Evolutionary conservation across 140 eudicot species (phyloP).

Genomic region (Oenanthe javanica): DNA sequence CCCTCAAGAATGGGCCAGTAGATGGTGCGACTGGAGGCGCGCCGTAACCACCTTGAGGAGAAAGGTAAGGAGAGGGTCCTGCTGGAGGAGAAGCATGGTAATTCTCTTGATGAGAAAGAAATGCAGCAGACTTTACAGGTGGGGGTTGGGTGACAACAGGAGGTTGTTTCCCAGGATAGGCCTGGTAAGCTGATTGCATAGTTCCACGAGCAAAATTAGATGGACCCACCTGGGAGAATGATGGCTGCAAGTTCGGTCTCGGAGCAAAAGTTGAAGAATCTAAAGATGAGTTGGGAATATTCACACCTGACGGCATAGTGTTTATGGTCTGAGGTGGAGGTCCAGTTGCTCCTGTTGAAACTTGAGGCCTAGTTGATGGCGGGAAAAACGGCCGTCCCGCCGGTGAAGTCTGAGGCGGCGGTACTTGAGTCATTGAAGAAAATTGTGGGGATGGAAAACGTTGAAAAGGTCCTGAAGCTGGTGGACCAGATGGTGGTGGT

Average conservation of each 20-base stretch:
- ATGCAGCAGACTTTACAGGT: slow-evolving; percentile 34
- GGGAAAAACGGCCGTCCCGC: slow-evolving; percentile 44
- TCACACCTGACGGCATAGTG: slow-evolving; percentile 26
- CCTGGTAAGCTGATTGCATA: slow-evolving; percentile 44
- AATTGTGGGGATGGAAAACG: slow-evolving; percentile 57
- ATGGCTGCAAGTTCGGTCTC: slow-evolving; percentile 46
- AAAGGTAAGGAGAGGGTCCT: slow-evolving; percentile 34
- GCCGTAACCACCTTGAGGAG: slow-evolving; percentile 54
- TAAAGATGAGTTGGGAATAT: slow-evolving; percentile 24
- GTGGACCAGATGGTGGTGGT: slow-evolving; percentile 51
- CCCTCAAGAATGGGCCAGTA: slow-evolving; percentile 42
- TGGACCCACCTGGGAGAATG: slow-evolving; percentile 45
- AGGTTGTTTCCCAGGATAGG: slow-evolving; percentile 46
- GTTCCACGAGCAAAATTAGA: slow-evolving; percentile 38
- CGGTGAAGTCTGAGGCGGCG: slow-evolving; percentile 35
- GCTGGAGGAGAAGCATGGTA: slow-evolving; percentile 46
- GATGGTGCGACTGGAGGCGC: slow-evolving; percentile 49
- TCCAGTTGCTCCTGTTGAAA: slow-evolving; percentile 50
- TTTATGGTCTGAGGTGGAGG: slow-evolving; percentile 53
- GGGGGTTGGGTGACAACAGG: slow-evolving; percentile 43
- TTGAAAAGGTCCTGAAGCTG: slow-evolving; percentile 54
- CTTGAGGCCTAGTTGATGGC: slow-evolving; percentile 53
- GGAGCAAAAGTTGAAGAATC: slow-evolving; percentile 38
- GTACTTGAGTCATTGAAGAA: slow-evolving; percentile 39
- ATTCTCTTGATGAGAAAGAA: slow-evolving; percentile 41